Base-by-base conservation (phyloP, 805 yeast species). In the Priceomyces haplophilus region DNA sequence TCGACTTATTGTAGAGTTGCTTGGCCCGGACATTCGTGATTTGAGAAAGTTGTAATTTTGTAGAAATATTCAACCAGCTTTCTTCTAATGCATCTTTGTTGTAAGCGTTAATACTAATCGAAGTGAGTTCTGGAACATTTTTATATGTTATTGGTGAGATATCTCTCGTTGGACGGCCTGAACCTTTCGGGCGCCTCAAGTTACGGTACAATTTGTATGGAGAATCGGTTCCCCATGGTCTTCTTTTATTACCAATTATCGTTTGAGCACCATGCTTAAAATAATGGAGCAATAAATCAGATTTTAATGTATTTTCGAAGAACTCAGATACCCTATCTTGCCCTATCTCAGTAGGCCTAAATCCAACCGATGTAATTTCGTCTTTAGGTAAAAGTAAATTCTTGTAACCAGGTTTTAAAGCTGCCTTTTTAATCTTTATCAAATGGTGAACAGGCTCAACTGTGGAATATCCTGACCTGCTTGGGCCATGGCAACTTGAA, bases 391-490 rank as follows among this genome's bases (percentile, higher is more conserved):
- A 65, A 48, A 85, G 77, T 44, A 87, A 65, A 31, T 80, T 85
- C 40, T 85, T 80, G 62, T 82, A 85, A 46, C 83, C 73, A 44
- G 91, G 89, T 29, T 90, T 83, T 38, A 91, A 75, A 42, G 78
- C 78, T 30, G 80, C 67, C 62, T 93, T 93, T 55, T 79, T 76
- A 57, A 88, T 80, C 51, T 79, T 80, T 34, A 91, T 86, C 46
- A 79, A 75, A 65, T 93, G 99, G 63, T 93, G 99, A 12, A 91
- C 95, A 1, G 99, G 98, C 39, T 84, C 79, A 29, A 88, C 90
- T 40, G 87, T 76, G 31, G 95, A 84, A 61, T 69, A 70, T 7
- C 73, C 73, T 11, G 72, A 51, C 42, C 57, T 67, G 36, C 49
- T 39, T 76, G 79, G 23, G 80, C 84, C 38, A 76, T 76, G 61